phyloP scores from a whole-genome alignment of 441 rosid genomes.

The Rhodomyrtus psidioides region DNA sequence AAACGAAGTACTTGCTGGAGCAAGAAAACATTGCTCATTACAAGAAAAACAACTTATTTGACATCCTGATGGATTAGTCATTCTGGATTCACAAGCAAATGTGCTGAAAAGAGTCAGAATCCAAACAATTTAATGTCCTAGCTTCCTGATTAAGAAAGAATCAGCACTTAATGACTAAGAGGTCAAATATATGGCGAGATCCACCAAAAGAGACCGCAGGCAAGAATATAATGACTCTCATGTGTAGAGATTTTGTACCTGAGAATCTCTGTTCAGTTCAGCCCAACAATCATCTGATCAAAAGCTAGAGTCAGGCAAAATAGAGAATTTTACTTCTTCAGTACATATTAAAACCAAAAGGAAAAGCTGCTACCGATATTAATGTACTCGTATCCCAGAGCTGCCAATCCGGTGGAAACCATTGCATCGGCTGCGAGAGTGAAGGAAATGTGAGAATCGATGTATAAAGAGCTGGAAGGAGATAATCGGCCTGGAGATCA shows the following conservation, averaged over 20 bases:
- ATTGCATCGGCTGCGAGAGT: conserved; percentile 5
- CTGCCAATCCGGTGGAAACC: conserved; percentile 5
- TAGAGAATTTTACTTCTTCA: neutral
- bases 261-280: conserved; percentile 2
- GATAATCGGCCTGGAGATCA: neutral
- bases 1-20: neutral
- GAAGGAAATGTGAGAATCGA: neutral
- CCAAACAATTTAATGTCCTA: neutral
- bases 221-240: neutral
- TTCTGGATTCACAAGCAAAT: neutral
- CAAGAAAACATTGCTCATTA: neutral
- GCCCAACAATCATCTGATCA: conserved; percentile 11
- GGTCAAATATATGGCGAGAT: neutral
- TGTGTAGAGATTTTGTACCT: neutral
- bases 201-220: neutral
- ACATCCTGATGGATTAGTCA: neutral
- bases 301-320: neutral
- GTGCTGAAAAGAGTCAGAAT: neutral
- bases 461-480: neutral
- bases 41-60: neutral
- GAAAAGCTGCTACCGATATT: conserved; percentile 1
- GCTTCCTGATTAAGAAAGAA: neutral
- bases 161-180: neutral
- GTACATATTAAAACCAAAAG: neutral
- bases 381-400: conserved; percentile 7